phyloP scores from a whole-genome alignment of 352 stramenopile genomes.

The Aphanomyces euteiches region DNA sequence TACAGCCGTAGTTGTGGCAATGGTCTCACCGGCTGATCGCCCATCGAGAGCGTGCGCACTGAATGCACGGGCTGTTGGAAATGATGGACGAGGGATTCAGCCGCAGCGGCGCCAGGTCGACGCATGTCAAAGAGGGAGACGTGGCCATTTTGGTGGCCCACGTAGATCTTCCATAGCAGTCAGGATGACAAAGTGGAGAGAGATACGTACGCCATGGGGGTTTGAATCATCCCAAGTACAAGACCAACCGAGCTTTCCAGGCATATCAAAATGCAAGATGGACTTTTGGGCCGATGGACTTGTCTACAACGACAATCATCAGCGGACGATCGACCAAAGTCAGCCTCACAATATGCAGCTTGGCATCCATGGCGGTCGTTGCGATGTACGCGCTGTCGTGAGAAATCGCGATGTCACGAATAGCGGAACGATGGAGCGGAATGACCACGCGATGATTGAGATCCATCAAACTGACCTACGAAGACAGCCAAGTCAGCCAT shows the following conservation, averaged over 20 bases:
- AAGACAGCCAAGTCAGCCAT: too few species aligned
- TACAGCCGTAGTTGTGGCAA: slow-evolving; percentile 8
- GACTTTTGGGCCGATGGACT: slow-evolving; percentile 22
- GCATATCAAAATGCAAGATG: slow-evolving; percentile 37
- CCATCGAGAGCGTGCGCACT: neutral
- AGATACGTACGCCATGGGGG: neutral
- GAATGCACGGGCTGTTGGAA: slow-evolving; percentile 51
- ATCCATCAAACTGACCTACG: slow-evolving; percentile 42
- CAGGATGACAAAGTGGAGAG: slow-evolving; percentile 19
- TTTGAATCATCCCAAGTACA: slow-evolving; percentile 44
- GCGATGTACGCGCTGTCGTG: slow-evolving; percentile 38
- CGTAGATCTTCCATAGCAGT: slow-evolving; percentile 32
- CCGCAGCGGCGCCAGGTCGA: slow-evolving; percentile 26
- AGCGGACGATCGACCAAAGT: neutral
- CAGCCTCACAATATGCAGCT: slow-evolving; percentile 46
- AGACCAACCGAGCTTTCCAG: slow-evolving; percentile 47
- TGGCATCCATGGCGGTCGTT: slow-evolving; percentile 59
- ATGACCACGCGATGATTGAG: slow-evolving; percentile 37
- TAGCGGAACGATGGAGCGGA: slow-evolving; percentile 41
- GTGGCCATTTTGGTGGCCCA: slow-evolving; percentile 50
- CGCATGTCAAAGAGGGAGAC: slow-evolving; percentile 54
- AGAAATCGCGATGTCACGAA: slow-evolving; percentile 58
- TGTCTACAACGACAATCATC: neutral
- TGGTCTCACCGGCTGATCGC: neutral
- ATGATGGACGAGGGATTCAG: slow-evolving; percentile 39